Base-by-base conservation (phyloP, 805 yeast species). In the Schwanniomyces sp. region DNA sequence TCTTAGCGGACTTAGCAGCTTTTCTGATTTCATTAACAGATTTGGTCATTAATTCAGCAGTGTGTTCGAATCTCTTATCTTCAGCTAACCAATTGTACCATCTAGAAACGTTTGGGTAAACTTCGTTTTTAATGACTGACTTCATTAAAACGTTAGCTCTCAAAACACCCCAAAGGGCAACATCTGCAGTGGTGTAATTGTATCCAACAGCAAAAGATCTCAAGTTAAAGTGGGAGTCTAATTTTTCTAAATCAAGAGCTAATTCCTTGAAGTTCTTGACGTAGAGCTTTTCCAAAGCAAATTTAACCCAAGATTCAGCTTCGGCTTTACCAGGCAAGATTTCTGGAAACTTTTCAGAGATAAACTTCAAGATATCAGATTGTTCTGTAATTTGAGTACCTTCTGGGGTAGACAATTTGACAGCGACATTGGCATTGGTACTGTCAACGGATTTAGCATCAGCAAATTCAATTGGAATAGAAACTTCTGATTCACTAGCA, bases 121-220 rank as follows among this genome's bases (percentile, higher is more conserved):
- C 86, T 44, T 85, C 88, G 70, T 82, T 87, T 75, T 90, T 91
- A 69, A 91, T 80, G 53, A 89, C 86, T 14, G 96, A 88, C 21
- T 94, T 96, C 76, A 91, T 88, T 65, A 92, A 85, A 46, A 96
- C 90, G 67, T 94, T 92, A 52, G 96, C 88, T 72, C 97, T 84
- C 57, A 92, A 76, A 42, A 86, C 88, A 68, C 97, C 97, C 97
- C 97, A 92, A 17, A 87, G 77, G 12, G 92, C 88, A 51, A 90
- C 75, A 69, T 92, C 99, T 45, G 96, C 94, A 39, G 84, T 67
- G 11, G 95, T 74, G 52, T 79, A 72, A n/a, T 73, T 55, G 69
- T 83, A 78, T 34, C 94, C 96, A 46, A 80, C 69, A 46, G 90
- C 65, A 64, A 81, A 91, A 7, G 97, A 81, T 63, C 96, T 82